Evolutionary conservation across 192 early-diverging fungal species (phyloP), one percentile per base, ranked within the genome.

Genomic region (Physocladia obscura): DNA sequence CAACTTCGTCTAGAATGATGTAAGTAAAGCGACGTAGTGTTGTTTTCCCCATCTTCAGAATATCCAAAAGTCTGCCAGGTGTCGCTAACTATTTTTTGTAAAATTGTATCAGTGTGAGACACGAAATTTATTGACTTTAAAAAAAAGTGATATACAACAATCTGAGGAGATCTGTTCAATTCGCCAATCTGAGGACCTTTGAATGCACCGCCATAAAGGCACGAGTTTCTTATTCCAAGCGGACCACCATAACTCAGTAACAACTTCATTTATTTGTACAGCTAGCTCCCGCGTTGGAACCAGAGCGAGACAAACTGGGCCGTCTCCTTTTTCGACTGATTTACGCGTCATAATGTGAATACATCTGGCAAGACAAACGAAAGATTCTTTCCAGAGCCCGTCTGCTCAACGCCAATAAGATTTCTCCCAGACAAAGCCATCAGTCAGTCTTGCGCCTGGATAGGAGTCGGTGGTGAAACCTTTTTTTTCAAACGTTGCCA

Each of bases 1-100:
- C 97, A 39, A 94, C 95, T 81, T 98, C 96, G 72, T 99, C 96
- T 49, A 98, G 80, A 5, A 99, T 95, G 72, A 98, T 77, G 72
- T 90, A 99, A 1, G 86, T 84, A 13, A 97, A 91, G 44, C 89
- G 74, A 29, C 87, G 86, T 31, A 98, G 78, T 70, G 94, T 90
- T 51, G 90, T 85, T 29, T 60, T 36, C 17, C 52, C 39, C 19
- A 62, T 37, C 44, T 93, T 91, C 27, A 95, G 74, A 52, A 99
- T 75, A 84, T 99, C 97, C 37, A 98, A 82, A 70, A 99, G 79
- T 35, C 97, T 87, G 30, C 97, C 97, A 17, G 97, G 97, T 8
- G 97, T 99, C 4, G 96, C 97, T 17, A 37, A 26, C 57, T 59
- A 34, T 1, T 59, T 15, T 44, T 44, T 13, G n/a, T 44, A 54